Evolutionary conservation across 306 rosid genomes (phyloP).

Genomic region (Senna siamea): DNA sequence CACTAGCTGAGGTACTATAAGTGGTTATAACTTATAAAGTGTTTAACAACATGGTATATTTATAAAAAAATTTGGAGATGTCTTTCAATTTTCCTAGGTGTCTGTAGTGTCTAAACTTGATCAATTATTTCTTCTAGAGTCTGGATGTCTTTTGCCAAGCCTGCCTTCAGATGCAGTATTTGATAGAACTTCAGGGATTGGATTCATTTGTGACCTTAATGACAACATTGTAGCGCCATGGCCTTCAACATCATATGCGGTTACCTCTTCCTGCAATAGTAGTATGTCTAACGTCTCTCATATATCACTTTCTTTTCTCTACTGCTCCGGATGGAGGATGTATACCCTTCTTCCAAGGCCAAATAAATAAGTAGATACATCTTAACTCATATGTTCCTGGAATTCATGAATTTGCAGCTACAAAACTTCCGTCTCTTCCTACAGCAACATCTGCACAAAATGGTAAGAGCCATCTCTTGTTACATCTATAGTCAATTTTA

Average conservation of each 20-base stretch:
- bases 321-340: conserved; percentile 2
- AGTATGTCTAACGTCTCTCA: conserved; percentile 46
- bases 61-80: not conserved
- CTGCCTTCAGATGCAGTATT: conserved; percentile 63
- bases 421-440: conserved; percentile 60
- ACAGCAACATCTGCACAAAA: conserved; percentile 57
- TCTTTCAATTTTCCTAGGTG: conserved; percentile 16
- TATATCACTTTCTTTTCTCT: conserved; percentile 11
- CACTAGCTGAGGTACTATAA: not conserved
- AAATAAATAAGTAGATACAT: conserved; percentile 14
- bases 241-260: conserved; percentile 52
- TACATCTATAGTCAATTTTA: not conserved
- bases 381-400: conserved; percentile 14
- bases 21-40: not conserved
- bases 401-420: conserved; percentile 45
- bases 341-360: not conserved
- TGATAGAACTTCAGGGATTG: conserved; percentile 57
- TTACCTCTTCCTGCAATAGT: conserved; percentile 60
- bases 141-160: conserved; percentile 75
- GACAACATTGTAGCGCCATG: conserved; percentile 78
- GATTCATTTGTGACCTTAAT: conserved; percentile 76
- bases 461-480: conserved; percentile 41
- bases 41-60: not conserved
- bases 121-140: conserved; percentile 48
- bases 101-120: conserved; percentile 21